Evolutionary conservation across 768 basidiomycete genomes (phyloP), one percentile per base, ranked within the genome.

Genomic region (Lentinula raphanica): DNA sequence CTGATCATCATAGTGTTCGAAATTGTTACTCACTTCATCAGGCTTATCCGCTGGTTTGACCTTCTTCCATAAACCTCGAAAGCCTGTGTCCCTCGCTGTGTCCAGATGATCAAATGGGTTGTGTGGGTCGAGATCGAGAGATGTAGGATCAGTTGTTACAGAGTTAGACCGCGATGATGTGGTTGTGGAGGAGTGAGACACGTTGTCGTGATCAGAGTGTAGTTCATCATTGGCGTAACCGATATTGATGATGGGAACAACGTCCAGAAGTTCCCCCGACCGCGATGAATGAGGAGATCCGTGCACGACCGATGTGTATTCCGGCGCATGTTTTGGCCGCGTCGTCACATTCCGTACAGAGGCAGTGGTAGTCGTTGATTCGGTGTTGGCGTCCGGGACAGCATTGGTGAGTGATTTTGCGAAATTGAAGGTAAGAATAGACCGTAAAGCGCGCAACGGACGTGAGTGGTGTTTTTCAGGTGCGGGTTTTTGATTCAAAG

Each of bases 11-110:
- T 36, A 11, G 28, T 1, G 29, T 29, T 6, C 3, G 4, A 28
- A 72, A 11, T 17, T 4, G 19, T 21, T 27, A 58, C 77, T 44
- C 38, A 88, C 88, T 72, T 87, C 80, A 2, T 94, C 92, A 1
- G 94, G 90, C 66, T 92, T 91, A 62, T 90, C 87, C 12, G 76
- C 71, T 8, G 88, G 82, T 65, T 92, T 93, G 35, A 95, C 81
- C 65, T 86, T 88, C 60, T 78, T 79, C 94, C 94, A 97, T 27
- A 92, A 74, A 5, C 79, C 76, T 11, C 84, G 81, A 63, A 94
- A 89, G 19, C 85, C 77, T 60, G 76, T 85, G 75, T 66, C 66
- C 67, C 66, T 74, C 70, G 61, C 66, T 66, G 50, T 17, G n/a
- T 31, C 25, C 38, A 15, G 6, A 5, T 17, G 17, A 7, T 53